Evolutionary conservation across 139 green algal species (phyloP).

Genomic region (Chlamydomonas sp.): DNA sequence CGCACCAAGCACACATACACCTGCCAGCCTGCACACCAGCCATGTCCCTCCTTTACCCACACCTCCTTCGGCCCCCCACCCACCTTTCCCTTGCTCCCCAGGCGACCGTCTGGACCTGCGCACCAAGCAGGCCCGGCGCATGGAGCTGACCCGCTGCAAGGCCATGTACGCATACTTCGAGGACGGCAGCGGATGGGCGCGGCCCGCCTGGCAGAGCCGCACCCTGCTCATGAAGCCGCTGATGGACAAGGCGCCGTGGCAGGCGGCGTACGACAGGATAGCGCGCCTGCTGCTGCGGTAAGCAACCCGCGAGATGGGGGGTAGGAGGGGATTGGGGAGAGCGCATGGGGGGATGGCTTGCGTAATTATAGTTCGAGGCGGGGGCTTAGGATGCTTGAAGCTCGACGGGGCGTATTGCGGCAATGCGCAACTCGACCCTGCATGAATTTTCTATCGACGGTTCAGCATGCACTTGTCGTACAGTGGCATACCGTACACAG

Average conservation of each 20-base stretch:
- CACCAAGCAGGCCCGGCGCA: conserved; percentile 23
- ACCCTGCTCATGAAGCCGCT: conserved; percentile 11
- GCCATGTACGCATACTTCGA: conserved; percentile 33
- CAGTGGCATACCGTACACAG: too few species aligned
- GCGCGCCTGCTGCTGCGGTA: conserved; percentile 1
- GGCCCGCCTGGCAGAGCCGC: conserved; percentile 13
- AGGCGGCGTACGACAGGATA: conserved; percentile 32
- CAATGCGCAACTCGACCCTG: too few species aligned
- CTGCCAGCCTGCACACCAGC: too few species aligned
- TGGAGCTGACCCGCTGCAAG: conserved; percentile 15
- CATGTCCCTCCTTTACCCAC: too few species aligned
- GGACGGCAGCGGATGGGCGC: conserved; percentile 23
- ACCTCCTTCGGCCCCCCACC: not conserved
- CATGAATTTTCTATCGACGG: too few species aligned
- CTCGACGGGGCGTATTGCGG: too few species aligned
- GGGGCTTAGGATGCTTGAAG: too few species aligned
- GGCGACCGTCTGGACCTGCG: conserved; percentile 34
- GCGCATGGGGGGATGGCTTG: too few species aligned
- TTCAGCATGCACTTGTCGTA: too few species aligned
- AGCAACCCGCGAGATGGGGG: not conserved
- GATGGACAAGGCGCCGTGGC: conserved; percentile 32
- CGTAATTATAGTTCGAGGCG: too few species aligned
- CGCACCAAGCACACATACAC: conserved; percentile 26
- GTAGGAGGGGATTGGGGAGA: too few species aligned
- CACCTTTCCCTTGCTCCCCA: not conserved